Evolutionary conservation across 2,329 filamentous ascomycete species (phyloP).

Genomic region (Bipolaris gigantea): DNA sequence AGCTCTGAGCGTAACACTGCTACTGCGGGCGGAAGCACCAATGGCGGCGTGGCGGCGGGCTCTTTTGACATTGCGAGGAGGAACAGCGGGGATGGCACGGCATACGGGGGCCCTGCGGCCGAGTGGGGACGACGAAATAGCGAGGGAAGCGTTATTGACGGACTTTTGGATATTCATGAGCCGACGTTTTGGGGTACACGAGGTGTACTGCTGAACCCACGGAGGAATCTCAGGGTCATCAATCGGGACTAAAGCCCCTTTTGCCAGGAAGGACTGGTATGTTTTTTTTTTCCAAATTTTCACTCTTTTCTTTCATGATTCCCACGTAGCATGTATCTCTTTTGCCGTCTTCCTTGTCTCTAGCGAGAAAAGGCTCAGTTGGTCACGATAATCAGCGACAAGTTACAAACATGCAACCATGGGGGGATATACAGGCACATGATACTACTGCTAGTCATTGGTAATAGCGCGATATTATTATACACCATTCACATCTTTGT

Average conservation of each 20-base stretch:
- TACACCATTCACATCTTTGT: no score
- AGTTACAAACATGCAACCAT: no score
- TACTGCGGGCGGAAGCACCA: slow-evolving; percentile 19
- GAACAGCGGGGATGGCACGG: slow-evolving; percentile 16
- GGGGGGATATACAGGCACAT: no score
- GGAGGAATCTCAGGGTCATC: slow-evolving; percentile 69
- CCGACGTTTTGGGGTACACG: slow-evolving; percentile 68
- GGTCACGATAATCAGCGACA: no score
- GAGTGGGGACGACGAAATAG: slow-evolving; percentile 44
- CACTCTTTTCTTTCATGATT: not conserved
- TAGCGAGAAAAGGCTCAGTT: no score
- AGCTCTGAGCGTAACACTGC: slow-evolving; percentile 27
- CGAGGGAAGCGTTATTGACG: slow-evolving; percentile 56
- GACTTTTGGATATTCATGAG: slow-evolving; percentile 64
- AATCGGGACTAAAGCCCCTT: slow-evolving; percentile 55
- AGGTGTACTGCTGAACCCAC: slow-evolving; percentile 66
- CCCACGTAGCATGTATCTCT: no score
- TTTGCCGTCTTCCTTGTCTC: not conserved
- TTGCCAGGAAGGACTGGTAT: not conserved
- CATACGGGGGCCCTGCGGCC: slow-evolving; percentile 23
- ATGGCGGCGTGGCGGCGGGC: slow-evolving; percentile 20
- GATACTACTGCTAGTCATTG: no score
- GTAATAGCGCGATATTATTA: no score
- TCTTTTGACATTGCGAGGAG: slow-evolving; percentile 23
- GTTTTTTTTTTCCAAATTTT: no score